Percentiles rank a stretch among this genome's conserved stretches.
Conservation (phyloP, 2,329 filamentous ascomycete genomes). For the Penicillium griseofulvum region DNA sequence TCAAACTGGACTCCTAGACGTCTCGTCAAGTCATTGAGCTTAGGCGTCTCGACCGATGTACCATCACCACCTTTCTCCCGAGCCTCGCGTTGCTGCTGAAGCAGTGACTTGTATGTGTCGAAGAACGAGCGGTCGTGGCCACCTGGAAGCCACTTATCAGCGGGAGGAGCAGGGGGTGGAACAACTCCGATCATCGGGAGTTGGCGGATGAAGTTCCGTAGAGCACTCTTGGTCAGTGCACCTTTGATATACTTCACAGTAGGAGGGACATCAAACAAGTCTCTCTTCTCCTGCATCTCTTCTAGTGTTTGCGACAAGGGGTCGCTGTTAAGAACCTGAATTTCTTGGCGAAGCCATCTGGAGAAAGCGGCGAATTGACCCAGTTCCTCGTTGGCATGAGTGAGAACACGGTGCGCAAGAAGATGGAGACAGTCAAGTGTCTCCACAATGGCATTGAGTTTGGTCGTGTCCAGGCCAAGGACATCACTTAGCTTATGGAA, state of each 20-base stretch:
- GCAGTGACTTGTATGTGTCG: conserved; percentile 49
- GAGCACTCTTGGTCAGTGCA: conserved; percentile 64
- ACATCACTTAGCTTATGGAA: conserved; percentile 68
- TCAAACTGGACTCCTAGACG: conserved; percentile 59
- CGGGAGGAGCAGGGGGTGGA: conserved; percentile 39
- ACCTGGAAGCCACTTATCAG: conserved; percentile 42
- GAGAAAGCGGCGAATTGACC: conserved; percentile 76
- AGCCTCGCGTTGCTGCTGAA: conserved; percentile 51
- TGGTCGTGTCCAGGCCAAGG: conserved; percentile 63
- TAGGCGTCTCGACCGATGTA: conserved; percentile 55
- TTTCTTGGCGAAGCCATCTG: conserved; percentile 77
- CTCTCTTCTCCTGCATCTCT: conserved; percentile 75
- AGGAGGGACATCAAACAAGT: conserved; percentile 68
- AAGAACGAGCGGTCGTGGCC: conserved; percentile 43
- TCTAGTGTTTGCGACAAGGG: conserved; percentile 58
- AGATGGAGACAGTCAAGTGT: conserved; percentile 73
- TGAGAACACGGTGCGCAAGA: conserved; percentile 69
- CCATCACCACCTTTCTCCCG: conserved; percentile 48
- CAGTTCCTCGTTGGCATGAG: conserved; percentile 71
- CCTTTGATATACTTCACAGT: conserved; percentile 75
- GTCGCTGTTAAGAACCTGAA: conserved; percentile 70
- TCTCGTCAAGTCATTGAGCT: conserved; percentile 62
- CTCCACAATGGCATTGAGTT: conserved; percentile 63
- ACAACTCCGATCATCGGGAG: conserved; percentile 35
- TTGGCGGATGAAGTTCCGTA: conserved; percentile 57